Conservation (phyloP, 78 protist species). For the Protostelium mycophagum region DNA sequence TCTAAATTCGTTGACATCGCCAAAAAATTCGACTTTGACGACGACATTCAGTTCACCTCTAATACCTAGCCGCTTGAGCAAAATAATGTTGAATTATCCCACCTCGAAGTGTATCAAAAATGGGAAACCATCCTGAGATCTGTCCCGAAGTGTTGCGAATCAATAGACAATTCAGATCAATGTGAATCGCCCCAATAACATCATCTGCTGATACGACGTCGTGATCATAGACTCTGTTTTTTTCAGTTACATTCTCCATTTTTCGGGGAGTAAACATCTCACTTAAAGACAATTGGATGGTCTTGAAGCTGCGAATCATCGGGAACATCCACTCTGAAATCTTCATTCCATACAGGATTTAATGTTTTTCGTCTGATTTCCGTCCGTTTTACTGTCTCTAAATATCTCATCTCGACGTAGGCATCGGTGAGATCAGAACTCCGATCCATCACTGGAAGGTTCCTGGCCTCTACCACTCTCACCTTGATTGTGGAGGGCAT, state of each 20-base stretch:
- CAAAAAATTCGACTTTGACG: conserved; percentile 63
- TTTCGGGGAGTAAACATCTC: conserved; percentile 4
- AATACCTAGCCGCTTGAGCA: conserved; percentile 8
- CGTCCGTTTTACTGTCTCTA: conserved; percentile 61
- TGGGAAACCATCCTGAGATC: conserved; percentile 87
- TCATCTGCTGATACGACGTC: conserved; percentile 81
- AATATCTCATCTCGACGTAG: conserved; percentile 72
- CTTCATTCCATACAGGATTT: conserved; percentile 80
- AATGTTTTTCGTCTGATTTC: conserved; percentile 63
- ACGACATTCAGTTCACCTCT: conserved; percentile 80
- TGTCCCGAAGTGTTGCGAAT: conserved; percentile 68
- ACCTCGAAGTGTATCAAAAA: conserved; percentile 83
- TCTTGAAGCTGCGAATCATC: conserved; percentile 80
- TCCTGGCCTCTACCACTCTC: conserved; percentile 71
- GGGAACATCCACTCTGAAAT: conserved; percentile 70
- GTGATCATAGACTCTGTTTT: conserved; percentile 80
- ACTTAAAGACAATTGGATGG: conserved; percentile 75
- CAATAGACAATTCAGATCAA: conserved; percentile 62
- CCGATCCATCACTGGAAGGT: conserved; percentile 93
- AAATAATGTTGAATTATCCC: background rate
- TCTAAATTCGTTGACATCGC: conserved; percentile 66
- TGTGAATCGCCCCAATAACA: conserved; percentile 81
- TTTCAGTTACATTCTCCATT: background rate
- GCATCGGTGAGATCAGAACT: conserved; percentile 81
- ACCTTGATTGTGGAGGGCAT: conserved; percentile 80